These are phyloP conservation scores for Daldinia childiae DNA, from an alignment of 495 filamentous ascomycete genomes.

Conservation along the genomic window DNA sequence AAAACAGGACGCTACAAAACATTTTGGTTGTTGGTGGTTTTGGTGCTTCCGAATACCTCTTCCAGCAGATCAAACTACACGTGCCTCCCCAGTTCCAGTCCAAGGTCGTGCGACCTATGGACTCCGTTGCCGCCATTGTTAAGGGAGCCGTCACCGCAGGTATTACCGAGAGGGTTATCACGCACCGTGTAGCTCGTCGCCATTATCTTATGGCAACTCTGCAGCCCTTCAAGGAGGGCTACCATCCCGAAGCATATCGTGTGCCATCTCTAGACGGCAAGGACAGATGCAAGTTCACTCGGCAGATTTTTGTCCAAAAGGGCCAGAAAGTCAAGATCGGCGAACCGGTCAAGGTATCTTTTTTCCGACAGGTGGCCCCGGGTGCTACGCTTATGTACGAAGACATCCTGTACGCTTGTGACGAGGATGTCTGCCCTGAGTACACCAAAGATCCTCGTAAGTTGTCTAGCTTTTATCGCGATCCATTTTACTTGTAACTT, in stretches of 20 bases:
- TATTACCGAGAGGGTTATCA: conserved; percentile 96
- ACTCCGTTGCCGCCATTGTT: conserved; percentile 79
- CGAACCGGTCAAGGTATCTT: conserved; percentile 97
- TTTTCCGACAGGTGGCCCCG: conserved; percentile 97
- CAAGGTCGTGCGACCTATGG: conserved; percentile 81
- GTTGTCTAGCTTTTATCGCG: conserved; percentile 50
- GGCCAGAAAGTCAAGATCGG: conserved; percentile 98
- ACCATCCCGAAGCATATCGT: conserved; percentile 97
- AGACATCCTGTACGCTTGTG: conserved; percentile 97
- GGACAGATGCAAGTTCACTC: conserved; percentile 97
- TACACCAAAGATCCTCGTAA: conserved; percentile 99
- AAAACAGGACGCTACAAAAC: conserved; percentile 76
- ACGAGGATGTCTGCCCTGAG: conserved; percentile 97
- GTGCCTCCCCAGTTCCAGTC: conserved; percentile 82
- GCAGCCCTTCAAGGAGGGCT: conserved; percentile 98
- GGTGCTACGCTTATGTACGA: conserved; percentile 99
- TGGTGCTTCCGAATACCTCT: conserved; percentile 79
- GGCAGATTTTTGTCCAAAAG: conserved; percentile 99
- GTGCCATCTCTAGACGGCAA: conserved; percentile 96
- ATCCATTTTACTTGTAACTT: conserved; percentile 31
- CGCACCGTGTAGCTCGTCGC: conserved; percentile 94
- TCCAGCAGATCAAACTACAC: conserved; percentile 84
- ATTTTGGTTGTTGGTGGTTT: conserved; percentile 79
- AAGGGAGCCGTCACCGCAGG: conserved; percentile 84
- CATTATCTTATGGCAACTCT: conserved; percentile 99